phyloP scores from a whole-genome alignment of 1,284 basidiomycete genomes.

The Mrakiaceae sp. region DNA sequence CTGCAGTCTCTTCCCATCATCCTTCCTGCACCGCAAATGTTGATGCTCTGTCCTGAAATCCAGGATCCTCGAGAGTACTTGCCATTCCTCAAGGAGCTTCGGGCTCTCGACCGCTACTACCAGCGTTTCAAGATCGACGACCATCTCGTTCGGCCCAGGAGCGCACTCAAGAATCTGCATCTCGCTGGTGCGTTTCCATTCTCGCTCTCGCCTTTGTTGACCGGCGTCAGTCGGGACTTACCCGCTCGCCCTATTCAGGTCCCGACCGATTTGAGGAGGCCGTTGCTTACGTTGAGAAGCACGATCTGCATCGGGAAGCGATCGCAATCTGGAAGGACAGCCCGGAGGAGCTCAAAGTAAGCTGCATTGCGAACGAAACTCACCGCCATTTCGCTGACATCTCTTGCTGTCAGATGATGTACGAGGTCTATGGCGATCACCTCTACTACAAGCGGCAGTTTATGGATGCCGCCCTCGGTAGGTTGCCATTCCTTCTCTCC shows the following conservation, averaged over 20 bases:
- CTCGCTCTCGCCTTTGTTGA: constrained; percentile 9
- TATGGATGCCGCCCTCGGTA: constrained; percentile 68
- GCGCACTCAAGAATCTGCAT: constrained; percentile 64
- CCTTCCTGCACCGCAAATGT: background rate
- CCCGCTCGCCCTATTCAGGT: constrained; percentile 33
- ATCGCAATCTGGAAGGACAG: constrained; percentile 60
- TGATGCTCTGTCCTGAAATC: background rate
- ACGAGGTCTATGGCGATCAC: constrained; percentile 77
- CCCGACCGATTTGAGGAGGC: constrained; percentile 64
- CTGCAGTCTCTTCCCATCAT: too few relatives aligned
- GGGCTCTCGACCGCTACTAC: constrained; percentile 65
- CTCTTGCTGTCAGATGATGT: constrained; percentile 39
- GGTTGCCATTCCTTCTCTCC: constrained; percentile 21
- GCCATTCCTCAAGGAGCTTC: constrained; percentile 84
- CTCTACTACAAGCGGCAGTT: constrained; percentile 75
- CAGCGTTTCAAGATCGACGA: constrained; percentile 91
- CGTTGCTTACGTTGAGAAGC: constrained; percentile 61
- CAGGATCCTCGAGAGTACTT: constrained; percentile 97
- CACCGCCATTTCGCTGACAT: background rate
- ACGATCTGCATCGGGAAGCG: constrained; percentile 65
- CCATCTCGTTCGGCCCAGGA: constrained; percentile 64
- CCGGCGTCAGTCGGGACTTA: constrained; percentile 16
- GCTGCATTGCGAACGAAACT: constrained; percentile 18
- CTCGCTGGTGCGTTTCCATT: constrained; percentile 47
- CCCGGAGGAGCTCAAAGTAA: constrained; percentile 48